phyloP scores from a whole-genome alignment of 129 eudicot species.

The Artemisia annua region DNA sequence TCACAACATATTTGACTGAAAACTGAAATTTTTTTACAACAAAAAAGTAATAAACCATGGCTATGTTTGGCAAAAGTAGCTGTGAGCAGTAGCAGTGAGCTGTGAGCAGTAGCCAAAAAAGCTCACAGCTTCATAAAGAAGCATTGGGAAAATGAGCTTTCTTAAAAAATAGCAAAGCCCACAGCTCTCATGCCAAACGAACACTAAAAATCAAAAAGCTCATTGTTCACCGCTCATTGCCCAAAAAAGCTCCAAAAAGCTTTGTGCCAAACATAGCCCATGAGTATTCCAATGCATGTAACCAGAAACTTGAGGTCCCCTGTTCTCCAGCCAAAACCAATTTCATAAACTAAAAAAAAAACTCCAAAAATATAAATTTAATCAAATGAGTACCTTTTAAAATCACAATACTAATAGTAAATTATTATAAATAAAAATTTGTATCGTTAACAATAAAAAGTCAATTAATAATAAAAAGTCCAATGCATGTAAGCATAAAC shows the following conservation, averaged over 20 bases:
- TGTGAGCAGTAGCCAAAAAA: no score
- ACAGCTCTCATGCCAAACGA: no score
- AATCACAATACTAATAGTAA: neutral
- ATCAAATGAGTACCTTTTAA: slow-evolving; percentile 10
- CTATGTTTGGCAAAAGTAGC: no score
- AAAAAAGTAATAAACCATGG: neutral
- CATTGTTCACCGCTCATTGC: no score
- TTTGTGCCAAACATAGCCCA: no score
- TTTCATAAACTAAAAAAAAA: neutral
- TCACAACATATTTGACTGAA: neutral
- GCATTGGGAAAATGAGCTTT: no score
- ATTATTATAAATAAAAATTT: neutral
- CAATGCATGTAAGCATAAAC: slow-evolving; percentile 34
- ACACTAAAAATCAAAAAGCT: no score
- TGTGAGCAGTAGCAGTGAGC: no score
- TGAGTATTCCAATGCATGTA: slow-evolving; percentile 33
- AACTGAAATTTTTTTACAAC: neutral
- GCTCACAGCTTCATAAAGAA: no score
- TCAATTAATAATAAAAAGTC: neutral
- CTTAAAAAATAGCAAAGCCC: no score
- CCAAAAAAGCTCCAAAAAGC: no score
- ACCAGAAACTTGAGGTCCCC: slow-evolving; percentile 10
- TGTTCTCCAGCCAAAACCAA: slow-evolving; percentile 18
- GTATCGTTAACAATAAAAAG: neutral
- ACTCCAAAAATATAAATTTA: neutral